Conservation (phyloP, 2,329 filamentous ascomycete species). For the Lecanicillium sp. region DNA sequence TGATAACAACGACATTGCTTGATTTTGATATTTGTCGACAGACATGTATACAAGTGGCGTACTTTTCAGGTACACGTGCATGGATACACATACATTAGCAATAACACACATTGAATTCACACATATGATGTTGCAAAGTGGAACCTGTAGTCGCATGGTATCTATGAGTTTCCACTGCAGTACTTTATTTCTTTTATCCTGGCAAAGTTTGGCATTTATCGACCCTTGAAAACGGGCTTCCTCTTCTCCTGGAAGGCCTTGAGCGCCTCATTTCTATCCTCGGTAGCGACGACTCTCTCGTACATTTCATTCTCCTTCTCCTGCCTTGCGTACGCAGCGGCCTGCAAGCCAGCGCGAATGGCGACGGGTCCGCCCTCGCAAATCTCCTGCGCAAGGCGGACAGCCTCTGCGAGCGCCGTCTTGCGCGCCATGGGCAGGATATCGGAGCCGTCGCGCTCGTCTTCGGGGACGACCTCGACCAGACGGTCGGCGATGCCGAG, state of each 20-base stretch:
- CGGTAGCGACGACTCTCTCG: conserved; percentile 70
- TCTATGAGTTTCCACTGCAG: too few relatives aligned
- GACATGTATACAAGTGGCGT: too few relatives aligned
- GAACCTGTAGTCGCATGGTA: too few relatives aligned
- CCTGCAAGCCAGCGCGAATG: conserved; percentile 68
- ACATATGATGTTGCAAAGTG: too few relatives aligned
- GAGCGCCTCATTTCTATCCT: conserved; percentile 84
- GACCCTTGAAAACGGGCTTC: conserved; percentile 50
- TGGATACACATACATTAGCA: too few relatives aligned
- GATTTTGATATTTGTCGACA: too few relatives aligned
- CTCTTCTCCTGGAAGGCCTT: conserved; percentile 67
- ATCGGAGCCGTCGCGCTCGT: conserved; percentile 30
- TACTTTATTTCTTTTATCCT: background rate
- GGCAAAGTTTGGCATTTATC: conserved; percentile 23
- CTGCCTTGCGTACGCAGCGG: conserved; percentile 66
- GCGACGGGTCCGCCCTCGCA: conserved; percentile 86
- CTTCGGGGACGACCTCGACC: conserved; percentile 65
- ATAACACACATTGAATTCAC: too few relatives aligned
- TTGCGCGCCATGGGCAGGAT: conserved; percentile 53
- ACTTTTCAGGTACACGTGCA: too few relatives aligned
- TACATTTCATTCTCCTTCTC: conserved; percentile 84
- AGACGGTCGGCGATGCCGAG: conserved; percentile 84
- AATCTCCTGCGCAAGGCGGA: conserved; percentile 74
- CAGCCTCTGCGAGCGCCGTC: conserved; percentile 65
- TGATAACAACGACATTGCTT: too few relatives aligned